Conservation (phyloP, 1,139 yeast species). For the Suhomyces guaymorum region DNA sequence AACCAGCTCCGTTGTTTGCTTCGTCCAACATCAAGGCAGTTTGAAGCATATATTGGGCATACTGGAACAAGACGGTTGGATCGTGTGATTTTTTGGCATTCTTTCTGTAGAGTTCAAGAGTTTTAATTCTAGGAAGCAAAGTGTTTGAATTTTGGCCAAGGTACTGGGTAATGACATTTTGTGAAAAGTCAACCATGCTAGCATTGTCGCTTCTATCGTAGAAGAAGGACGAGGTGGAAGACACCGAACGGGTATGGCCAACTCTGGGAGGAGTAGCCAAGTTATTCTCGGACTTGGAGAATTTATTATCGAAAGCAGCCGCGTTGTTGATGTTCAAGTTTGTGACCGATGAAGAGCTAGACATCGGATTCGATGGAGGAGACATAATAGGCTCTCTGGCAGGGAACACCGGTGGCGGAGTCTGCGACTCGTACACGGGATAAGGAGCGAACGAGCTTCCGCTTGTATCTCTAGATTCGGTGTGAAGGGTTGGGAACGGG, state of each 20-base stretch:
- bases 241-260: slow-evolving; percentile 41
- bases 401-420: slow-evolving; percentile 21
- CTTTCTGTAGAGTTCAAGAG: slow-evolving; percentile 82
- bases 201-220: slow-evolving; percentile 38
- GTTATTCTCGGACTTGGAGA: slow-evolving; percentile 35
- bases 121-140: slow-evolving; percentile 76
- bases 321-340: slow-evolving; percentile 30
- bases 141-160: slow-evolving; percentile 53
- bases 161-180: slow-evolving; percentile 48
- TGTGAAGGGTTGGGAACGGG: slow-evolving; percentile 3
- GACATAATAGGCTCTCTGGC: slow-evolving; percentile 17
- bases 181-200: slow-evolving; percentile 43
- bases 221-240: slow-evolving; percentile 40
- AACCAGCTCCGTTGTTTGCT: slow-evolving; percentile 14
- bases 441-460: slow-evolving; percentile 8
- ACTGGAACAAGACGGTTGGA: slow-evolving; percentile 82
- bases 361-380: slow-evolving; percentile 35
- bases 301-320: slow-evolving; percentile 10
- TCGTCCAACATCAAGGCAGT: slow-evolving; percentile 67
- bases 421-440: slow-evolving; percentile 13
- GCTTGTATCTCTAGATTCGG: background rate
- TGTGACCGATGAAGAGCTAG: slow-evolving; percentile 43
- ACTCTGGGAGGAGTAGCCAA: slow-evolving; percentile 19
- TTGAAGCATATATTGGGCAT: slow-evolving; percentile 88
- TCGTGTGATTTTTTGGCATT: slow-evolving; percentile 86